These are phyloP conservation scores for Hypericum perforatum DNA, from an alignment of 345 rosid genomes.

Conservation along the genomic window DNA sequence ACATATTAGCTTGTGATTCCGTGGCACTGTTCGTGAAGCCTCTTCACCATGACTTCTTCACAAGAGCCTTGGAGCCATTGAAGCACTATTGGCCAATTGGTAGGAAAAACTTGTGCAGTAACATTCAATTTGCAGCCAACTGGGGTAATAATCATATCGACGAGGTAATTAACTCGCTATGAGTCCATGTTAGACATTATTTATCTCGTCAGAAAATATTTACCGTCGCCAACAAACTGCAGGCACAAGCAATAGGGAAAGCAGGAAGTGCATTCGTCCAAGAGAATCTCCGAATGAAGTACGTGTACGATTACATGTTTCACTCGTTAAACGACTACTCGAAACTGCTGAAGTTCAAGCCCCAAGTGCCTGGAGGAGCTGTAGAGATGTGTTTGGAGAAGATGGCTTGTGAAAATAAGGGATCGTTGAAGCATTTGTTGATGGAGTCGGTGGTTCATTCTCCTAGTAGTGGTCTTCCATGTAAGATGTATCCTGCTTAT, in stretches of 20 bases:
- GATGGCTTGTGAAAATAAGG: conserved; percentile 31
- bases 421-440: conserved; percentile 40
- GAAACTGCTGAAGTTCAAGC: conserved; percentile 55
- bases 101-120: no score
- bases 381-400: conserved; percentile 41
- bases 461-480: conserved; percentile 40
- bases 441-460: conserved; percentile 44
- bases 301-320: conserved; percentile 66
- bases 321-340: conserved; percentile 56
- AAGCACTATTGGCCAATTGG: no score
- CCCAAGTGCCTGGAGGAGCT: conserved; percentile 36
- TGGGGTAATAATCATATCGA: background rate
- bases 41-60: no score
- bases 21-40: no score
- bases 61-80: no score
- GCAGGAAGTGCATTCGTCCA: conserved; percentile 41
- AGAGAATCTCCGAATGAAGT: conserved; percentile 47
- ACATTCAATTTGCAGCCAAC: no score
- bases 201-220: background rate
- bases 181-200: background rate
- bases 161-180: background rate
- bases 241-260: conserved; percentile 58
- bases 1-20: no score
- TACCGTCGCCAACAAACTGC: background rate
- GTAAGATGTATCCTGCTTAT: conserved; percentile 41